Evolutionary conservation across 2,329 filamentous ascomycete species (phyloP).

Genomic region (Ciborinia camelliae): DNA sequence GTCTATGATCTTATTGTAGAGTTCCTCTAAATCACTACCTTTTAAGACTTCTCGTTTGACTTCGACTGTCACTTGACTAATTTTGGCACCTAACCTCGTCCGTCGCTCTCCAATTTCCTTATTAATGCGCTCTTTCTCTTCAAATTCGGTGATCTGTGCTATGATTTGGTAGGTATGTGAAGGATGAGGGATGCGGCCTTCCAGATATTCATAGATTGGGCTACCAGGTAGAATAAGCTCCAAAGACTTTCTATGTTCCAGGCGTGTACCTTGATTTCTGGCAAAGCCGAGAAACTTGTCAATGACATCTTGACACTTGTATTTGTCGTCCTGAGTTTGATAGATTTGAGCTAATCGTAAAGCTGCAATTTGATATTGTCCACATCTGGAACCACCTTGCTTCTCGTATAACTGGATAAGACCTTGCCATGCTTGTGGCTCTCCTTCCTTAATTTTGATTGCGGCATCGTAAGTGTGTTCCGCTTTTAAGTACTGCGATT

Average conservation of each 20-base stretch:
- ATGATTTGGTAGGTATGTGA: slow-evolving; percentile 77
- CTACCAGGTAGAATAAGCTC: slow-evolving; percentile 75
- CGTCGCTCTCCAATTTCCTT: slow-evolving; percentile 83
- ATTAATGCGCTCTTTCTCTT: slow-evolving; percentile 88
- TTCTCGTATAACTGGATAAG: slow-evolving; percentile 82
- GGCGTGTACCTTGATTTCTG: slow-evolving; percentile 65
- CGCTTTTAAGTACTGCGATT: slow-evolving; percentile 66
- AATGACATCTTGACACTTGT: slow-evolving; percentile 63
- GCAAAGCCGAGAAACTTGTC: slow-evolving; percentile 77
- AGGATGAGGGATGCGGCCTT: slow-evolving; percentile 79
- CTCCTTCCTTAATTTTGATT: slow-evolving; percentile 65
- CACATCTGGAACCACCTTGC: slow-evolving; percentile 65
- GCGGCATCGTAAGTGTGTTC: slow-evolving; percentile 74
- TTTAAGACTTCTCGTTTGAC: slow-evolving; percentile 82
- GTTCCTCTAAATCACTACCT: slow-evolving; percentile 70
- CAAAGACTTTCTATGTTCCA: slow-evolving; percentile 74
- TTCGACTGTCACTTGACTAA: slow-evolving; percentile 78
- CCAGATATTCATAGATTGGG: slow-evolving; percentile 75
- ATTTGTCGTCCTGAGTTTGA: slow-evolving; percentile 60
- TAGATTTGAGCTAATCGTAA: slow-evolving; percentile 73
- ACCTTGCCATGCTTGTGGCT: slow-evolving; percentile 88
- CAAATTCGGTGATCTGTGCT: slow-evolving; percentile 76
- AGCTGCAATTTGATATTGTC: slow-evolving; percentile 70
- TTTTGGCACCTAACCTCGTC: slow-evolving; percentile 78
- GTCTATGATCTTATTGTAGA: slow-evolving; percentile 82